Evolutionary conservation across 23 red algal genomes (phyloP).

Genomic region (Gracilaria gracilis): DNA sequence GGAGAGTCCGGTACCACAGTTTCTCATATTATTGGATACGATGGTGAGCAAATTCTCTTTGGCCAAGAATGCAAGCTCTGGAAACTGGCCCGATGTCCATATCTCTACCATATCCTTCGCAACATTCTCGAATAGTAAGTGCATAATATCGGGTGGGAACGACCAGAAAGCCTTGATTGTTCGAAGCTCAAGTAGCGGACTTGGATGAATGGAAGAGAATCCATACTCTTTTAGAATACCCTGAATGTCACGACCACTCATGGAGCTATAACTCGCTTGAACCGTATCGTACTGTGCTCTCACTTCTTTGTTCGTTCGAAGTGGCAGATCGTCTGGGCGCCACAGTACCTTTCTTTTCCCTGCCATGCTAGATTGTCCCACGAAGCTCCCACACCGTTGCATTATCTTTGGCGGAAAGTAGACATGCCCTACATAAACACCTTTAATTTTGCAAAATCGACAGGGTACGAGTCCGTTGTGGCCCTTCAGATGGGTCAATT

Average conservation of each 20-base stretch:
- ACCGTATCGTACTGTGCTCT: neutral
- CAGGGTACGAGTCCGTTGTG: slow-evolving; percentile 17
- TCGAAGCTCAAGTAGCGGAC: neutral
- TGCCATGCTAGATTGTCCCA: too few species aligned
- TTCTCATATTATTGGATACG: too few species aligned
- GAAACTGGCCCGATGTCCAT: slow-evolving; percentile 8
- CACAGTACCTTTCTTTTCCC: neutral
- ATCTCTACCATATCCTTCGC: neutral
- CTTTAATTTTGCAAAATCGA: slow-evolving; percentile 4
- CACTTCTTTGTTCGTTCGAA: neutral
- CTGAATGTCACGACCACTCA: neutral
- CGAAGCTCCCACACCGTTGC: too few species aligned
- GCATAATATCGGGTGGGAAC: slow-evolving; percentile 8
- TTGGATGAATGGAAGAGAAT: neutral
- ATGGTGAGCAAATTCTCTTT: too few species aligned
- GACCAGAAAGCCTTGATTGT: neutral
- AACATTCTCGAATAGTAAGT: slow-evolving; percentile 9
- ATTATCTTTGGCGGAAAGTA: neutral
- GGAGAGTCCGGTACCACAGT: too few species aligned
- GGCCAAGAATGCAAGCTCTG: neutral
- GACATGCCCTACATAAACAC: neutral
- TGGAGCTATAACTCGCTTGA: too few species aligned
- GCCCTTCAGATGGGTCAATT: neutral
- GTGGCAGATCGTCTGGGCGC: neutral
- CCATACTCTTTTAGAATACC: neutral